phyloP scores from a whole-genome alignment of 202 grass and related monocot genomes.

The Carex arenaria region DNA sequence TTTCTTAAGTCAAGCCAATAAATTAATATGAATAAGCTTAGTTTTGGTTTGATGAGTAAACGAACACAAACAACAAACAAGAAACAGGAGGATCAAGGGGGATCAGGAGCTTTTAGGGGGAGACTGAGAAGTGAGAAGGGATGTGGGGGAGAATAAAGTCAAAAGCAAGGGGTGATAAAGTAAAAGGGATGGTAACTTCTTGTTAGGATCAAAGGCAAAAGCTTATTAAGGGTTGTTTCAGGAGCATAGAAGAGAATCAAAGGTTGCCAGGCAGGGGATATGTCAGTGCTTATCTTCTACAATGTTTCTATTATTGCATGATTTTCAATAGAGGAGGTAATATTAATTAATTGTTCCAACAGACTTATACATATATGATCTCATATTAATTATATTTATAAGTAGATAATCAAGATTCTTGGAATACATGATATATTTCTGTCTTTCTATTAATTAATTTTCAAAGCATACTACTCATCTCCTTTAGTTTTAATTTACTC shows the following conservation, averaged over 20 bases:
- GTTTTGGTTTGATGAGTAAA: neutral
- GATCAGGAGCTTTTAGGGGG: slow-evolving; percentile 66
- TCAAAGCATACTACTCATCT: neutral
- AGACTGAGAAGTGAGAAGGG: slow-evolving; percentile 15
- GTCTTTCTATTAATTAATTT: neutral
- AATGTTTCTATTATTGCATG: neutral
- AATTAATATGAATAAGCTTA: neutral
- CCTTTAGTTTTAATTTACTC: neutral
- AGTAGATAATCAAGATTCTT: neutral
- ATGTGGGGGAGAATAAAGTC: slow-evolving; percentile 79
- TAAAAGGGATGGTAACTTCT: slow-evolving; percentile 98
- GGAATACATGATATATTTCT: neutral
- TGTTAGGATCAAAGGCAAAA: slow-evolving; percentile 98
- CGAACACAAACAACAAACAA: neutral
- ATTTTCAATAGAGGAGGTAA: neutral
- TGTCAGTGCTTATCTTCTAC: neutral
- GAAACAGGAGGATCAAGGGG: slow-evolving; percentile 43
- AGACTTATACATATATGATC: neutral
- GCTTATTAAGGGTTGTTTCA: slow-evolving; percentile 46
- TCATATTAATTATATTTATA: neutral
- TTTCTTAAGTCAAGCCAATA: neutral
- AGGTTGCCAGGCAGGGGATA: slow-evolving; percentile 8
- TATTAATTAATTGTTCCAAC: neutral
- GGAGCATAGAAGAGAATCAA: slow-evolving; percentile 42
- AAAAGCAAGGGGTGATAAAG: slow-evolving; percentile 54